phyloP scores from a whole-genome alignment of 257 asterid genomes.

The Solanum tacnaense region DNA sequence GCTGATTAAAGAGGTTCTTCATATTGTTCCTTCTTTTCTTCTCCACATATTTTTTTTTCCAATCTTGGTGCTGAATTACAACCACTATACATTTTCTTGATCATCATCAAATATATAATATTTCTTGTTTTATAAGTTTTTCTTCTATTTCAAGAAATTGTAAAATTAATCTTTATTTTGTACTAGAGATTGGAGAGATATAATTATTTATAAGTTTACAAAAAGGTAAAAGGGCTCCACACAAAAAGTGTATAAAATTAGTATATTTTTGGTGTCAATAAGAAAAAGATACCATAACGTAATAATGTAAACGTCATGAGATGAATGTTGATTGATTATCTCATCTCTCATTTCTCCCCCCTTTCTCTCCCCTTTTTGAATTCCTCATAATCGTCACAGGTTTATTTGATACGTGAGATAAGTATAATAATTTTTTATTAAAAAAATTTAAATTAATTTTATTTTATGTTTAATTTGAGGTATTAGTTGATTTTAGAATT shows the following conservation, averaged over 20 bases:
- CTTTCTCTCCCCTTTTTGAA: neutral
- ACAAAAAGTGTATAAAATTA: neutral
- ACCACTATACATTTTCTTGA: neutral
- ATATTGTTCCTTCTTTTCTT: slow-evolving; percentile 34
- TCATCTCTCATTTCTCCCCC: neutral
- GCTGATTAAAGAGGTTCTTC: slow-evolving; percentile 29
- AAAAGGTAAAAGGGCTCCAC: neutral
- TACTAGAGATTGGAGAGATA: neutral
- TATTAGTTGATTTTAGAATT: neutral
- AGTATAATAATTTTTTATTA: neutral
- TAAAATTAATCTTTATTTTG: neutral
- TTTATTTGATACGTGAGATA: neutral
- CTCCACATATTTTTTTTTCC: slow-evolving; percentile 39
- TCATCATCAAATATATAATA: neutral
- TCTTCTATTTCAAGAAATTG: neutral
- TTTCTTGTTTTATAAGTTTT: neutral
- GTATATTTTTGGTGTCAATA: neutral
- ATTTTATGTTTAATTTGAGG: neutral
- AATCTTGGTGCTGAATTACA: slow-evolving; percentile 18
- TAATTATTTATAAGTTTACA: neutral
- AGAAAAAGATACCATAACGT: neutral
- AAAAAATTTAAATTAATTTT: accelerated
- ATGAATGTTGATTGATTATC: neutral
- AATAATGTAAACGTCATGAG: neutral
- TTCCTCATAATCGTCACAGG: neutral